Evolutionary conservation across 495 filamentous ascomycete species (phyloP), one percentile per base, ranked within the genome.

Genomic region (Trypethelium eluteriae): DNA sequence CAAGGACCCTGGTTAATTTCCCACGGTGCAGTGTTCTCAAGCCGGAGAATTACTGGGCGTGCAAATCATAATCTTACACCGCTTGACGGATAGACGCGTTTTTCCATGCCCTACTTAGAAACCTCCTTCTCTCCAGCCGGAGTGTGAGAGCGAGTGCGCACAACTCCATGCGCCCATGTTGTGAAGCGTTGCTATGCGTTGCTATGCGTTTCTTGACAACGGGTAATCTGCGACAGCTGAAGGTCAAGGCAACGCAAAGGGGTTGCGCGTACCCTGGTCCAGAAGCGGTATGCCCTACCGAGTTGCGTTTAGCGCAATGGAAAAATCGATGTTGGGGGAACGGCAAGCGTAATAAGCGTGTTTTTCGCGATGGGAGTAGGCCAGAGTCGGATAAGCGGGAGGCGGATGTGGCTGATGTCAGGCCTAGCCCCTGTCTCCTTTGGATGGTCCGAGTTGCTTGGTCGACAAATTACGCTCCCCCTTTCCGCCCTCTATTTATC

Each of bases 1-100:
- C 25, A 10, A 5, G 53, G 53, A 59, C 53, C 53, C 53, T 59
- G 53, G 53, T 18, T 36, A 59, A 59, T 59, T 59, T 59, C 53
- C 53, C 49, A 46, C 41, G 7, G 41, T 7, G 41, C 14, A 16
- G 41, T 16, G 41, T 9, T 46, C 14, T 7, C 9, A 46, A 46
- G 14, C 7, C 9, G 7, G 41, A 46, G 7, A 53, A 5, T 18
- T 53, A 5, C 12, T 18, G 10, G 25, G n/a, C 49, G 16, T 18
- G 49, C 49, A 53, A 18, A 18, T 53, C 49, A 53, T 53, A 11
- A 53, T 53, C 14, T 46, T 16, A 18, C 49, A 53, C 49, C 49
- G 49, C 12, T 18, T 53, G 25, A 18, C 49, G 25, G 41, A 9
- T 53, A 11, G 49, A 53, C 5, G 49, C 41, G 41, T 16, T 46